Base-by-base conservation (phyloP, 345 rosid species). In the Microthlaspi erraticum region DNA sequence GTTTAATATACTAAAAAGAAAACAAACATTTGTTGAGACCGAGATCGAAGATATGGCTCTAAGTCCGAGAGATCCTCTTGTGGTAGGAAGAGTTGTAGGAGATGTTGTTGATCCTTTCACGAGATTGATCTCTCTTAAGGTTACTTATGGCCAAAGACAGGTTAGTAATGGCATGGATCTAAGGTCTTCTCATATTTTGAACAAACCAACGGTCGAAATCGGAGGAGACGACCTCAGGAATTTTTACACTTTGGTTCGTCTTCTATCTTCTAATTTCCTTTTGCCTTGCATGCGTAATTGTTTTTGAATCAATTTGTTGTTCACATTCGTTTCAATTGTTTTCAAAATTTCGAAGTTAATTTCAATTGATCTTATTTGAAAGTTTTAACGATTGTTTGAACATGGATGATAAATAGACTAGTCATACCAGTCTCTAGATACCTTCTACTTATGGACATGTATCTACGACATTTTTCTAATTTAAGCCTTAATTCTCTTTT, bases 131-230 rank as follows among this genome's bases (percentile, higher is more conserved):
- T 18, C 66, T 50, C 55, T 74, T 13, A 74, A 48, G 73, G 78
- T 66, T 58, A 74, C 60, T 57, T 74, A 74, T 58, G 60, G 65
- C 10, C 67, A 59, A 66, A 59, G 61, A 66, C 73, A 74, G n/a
- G 73, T 66, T 13, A 74, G 52, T 50, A 74, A 74, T 39, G 72
- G 73, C 1, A 59, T 68, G 71, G 73, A 74, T 58, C 54, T 74
- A 0, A 66, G 72, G 66, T 66, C 78, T 39, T 66, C 78, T 66
- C 77, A 73, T 13, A 45, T 73, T 49, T 50, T 37, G 17, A 58
- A 64, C 54, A 64, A 73, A 45, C 77, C 77, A 34, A 73, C 72
- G 39, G 77, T 66, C 58, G 77, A 73, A 44, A 73, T 73, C 49
- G 77, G 77, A 57, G 72, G 77, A 58, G 66, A 66, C 14, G 77